These are phyloP conservation scores for Pilobolus umbonatus DNA, from an alignment of 192 early-diverging fungal species.

Conservation along the genomic window DNA sequence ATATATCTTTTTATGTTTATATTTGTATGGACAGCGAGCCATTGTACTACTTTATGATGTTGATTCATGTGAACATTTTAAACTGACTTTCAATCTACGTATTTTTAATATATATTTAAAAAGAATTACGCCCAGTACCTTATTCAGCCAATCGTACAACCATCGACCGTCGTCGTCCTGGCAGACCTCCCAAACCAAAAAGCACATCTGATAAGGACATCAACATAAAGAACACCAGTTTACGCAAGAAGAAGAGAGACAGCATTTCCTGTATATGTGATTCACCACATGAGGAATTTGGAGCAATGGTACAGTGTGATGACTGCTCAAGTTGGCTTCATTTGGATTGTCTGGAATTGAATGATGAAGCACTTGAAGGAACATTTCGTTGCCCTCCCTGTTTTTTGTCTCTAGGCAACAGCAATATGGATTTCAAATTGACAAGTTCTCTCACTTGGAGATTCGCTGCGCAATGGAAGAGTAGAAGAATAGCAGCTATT, in stretches of 20 bases:
- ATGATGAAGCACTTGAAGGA: conserved; percentile 47
- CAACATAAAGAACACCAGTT: neutral
- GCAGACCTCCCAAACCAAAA: conserved; percentile 13
- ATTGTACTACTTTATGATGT: too few relatives aligned
- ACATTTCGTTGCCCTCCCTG: conserved; percentile 60
- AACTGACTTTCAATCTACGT: too few relatives aligned
- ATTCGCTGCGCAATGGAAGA: conserved; percentile 25
- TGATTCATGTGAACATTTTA: conserved; percentile 7
- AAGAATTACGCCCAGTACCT: neutral
- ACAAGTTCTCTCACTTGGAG: conserved; percentile 18
- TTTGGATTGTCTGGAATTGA: conserved; percentile 59
- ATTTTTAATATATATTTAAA: neutral
- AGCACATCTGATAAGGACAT: neutral
- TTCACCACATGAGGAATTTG: conserved; percentile 38
- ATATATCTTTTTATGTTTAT: neutral
- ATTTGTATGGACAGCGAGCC: too few relatives aligned
- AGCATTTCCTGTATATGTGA: conserved; percentile 48
- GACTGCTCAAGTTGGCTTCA: conserved; percentile 69
- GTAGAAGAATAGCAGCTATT: conserved; percentile 15
- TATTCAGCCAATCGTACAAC: conserved; percentile 1
- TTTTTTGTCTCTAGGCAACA: conserved; percentile 1
- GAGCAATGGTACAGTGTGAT: conserved; percentile 73
- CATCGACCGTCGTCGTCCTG: conserved; percentile 10
- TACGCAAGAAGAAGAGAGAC: conserved; percentile 24
- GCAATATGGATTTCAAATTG: neutral